Percentiles rank a stretch among this genome's conserved stretches.
Evolutionary conservation across 305 asterid genomes (phyloP).

Genomic region (Fraxinus nigra): DNA sequence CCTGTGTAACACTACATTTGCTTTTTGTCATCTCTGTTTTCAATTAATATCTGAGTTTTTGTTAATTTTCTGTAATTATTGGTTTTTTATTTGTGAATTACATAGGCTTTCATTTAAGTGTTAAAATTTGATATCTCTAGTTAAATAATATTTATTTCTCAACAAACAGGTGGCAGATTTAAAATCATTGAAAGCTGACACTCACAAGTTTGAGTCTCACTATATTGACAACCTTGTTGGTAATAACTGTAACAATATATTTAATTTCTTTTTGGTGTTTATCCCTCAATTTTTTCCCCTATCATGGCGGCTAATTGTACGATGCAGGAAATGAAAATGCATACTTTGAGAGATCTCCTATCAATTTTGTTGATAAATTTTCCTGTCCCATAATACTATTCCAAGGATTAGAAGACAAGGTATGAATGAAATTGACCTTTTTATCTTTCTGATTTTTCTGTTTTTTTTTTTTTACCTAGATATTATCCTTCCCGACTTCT

Average conservation of each 20-base stretch:
- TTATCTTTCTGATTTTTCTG: neutral
- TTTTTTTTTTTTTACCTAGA: neutral
- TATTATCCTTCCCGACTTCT: neutral
- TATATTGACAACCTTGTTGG: conserved; percentile 84
- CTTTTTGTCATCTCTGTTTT: neutral
- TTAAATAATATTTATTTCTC: conserved; percentile 1
- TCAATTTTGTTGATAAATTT: conserved; percentile 74
- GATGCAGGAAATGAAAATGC: conserved; percentile 60
- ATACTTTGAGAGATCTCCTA: conserved; percentile 78
- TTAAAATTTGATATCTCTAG: neutral
- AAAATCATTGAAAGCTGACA: conserved; percentile 59
- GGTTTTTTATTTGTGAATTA: neutral
- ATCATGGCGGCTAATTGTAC: conserved; percentile 4
- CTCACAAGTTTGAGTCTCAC: conserved; percentile 90
- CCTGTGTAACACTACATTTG: neutral
- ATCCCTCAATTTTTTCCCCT: neutral
- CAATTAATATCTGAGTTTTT: neutral
- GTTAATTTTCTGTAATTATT: neutral
- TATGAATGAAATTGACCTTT: conserved; percentile 20
- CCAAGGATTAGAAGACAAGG: conserved; percentile 93
- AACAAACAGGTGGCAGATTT: conserved; percentile 83
- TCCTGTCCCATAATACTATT: conserved; percentile 83
- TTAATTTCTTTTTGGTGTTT: neutral
- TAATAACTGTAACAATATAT: conserved; percentile 29
- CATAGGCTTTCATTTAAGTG: neutral